Conservation (phyloP, 805 yeast genomes). For the Nakazawaea peltata region DNA sequence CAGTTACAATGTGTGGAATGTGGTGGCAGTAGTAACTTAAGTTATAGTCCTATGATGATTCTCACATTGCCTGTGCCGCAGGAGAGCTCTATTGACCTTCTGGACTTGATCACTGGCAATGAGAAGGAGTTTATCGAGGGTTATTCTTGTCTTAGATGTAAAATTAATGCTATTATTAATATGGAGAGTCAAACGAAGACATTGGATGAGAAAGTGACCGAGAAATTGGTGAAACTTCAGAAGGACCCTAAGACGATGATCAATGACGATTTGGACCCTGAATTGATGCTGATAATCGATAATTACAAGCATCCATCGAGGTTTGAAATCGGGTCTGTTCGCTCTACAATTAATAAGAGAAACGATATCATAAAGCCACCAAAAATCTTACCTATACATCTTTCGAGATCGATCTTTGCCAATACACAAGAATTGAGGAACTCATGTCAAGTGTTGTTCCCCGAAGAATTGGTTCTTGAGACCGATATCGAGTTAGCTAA, state of each 20-base stretch:
- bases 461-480: slow-evolving; percentile 41
- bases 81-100: slow-evolving; percentile 26
- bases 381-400: slow-evolving; percentile 63
- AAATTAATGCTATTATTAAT: slow-evolving; percentile 33
- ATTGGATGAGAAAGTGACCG: slow-evolving; percentile 24
- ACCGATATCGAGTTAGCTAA: slow-evolving; percentile 31
- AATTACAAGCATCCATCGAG: slow-evolving; percentile 32
- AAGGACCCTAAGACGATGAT: slow-evolving; percentile 34
- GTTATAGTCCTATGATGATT: slow-evolving; percentile 55
- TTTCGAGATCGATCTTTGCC: slow-evolving; percentile 75
- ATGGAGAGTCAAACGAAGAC: slow-evolving; percentile 13
- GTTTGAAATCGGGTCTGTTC: slow-evolving; percentile 35
- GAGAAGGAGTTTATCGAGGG: slow-evolving; percentile 67
- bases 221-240: slow-evolving; percentile 26
- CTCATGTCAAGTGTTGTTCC: slow-evolving; percentile 62
- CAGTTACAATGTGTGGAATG: slow-evolving; percentile 68
- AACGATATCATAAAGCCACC: slow-evolving; percentile 62
- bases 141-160: slow-evolving; percentile 74
- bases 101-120: slow-evolving; percentile 44
- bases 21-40: slow-evolving; percentile 48
- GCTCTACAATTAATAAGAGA: slow-evolving; percentile 61
- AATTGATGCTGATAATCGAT: slow-evolving; percentile 38
- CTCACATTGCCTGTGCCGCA: slow-evolving; percentile 73
- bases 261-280: slow-evolving; percentile 57
- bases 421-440: slow-evolving; percentile 66